These are phyloP conservation scores for Backusella psychrophila DNA, from an alignment of 192 early-diverging fungal species.

Conservation along the genomic window DNA sequence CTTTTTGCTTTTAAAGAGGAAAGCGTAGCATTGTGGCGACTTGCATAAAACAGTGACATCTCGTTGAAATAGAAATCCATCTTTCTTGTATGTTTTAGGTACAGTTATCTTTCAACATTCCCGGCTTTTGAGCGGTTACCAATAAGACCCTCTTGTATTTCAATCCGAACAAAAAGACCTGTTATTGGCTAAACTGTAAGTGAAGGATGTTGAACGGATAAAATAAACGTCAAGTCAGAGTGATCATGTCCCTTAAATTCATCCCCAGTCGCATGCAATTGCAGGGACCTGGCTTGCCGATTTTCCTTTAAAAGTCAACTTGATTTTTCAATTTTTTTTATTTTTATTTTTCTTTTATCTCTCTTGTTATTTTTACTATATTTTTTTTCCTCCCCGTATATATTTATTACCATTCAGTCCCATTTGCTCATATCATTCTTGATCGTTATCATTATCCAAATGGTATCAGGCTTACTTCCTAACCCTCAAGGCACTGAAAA, in stretches of 20 bases:
- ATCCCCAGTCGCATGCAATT: neutral
- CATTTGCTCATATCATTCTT: neutral
- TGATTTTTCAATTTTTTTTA: neutral
- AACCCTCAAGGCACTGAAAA: constrained; percentile 8
- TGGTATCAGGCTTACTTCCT: constrained; percentile 10
- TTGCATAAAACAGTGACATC: no score
- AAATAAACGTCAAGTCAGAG: neutral
- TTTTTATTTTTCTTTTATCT: neutral
- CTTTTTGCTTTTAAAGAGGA: no score
- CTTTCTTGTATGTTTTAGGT: no score
- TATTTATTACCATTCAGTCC: neutral
- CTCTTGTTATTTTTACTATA: neutral
- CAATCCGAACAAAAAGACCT: no score
- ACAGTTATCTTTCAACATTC: no score
- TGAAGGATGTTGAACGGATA: neutral
- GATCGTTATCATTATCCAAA: neutral
- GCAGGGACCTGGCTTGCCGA: neutral
- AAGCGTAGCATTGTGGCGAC: no score
- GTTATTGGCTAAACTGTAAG: neutral
- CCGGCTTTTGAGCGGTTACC: no score
- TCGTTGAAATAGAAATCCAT: no score
- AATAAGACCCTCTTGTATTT: no score
- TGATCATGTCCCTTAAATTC: neutral
- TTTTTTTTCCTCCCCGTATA: neutral
- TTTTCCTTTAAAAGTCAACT: neutral